phyloP scores from a whole-genome alignment of 768 basidiomycete species.

The Cubamyces sp. region DNA sequence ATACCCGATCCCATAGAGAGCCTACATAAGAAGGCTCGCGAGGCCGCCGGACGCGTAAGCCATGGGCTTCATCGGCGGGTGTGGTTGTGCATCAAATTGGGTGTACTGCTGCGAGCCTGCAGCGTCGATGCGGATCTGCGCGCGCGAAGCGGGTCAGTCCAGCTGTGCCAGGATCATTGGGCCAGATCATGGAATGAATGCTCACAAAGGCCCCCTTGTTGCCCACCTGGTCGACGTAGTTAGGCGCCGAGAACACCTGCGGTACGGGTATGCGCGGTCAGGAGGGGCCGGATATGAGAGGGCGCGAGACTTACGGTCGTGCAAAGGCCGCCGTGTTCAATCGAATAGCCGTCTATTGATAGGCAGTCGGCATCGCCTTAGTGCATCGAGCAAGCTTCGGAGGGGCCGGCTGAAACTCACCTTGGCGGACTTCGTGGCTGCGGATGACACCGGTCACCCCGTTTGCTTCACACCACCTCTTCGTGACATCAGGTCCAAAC shows the following conservation, averaged over 20 bases:
- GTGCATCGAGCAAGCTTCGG: constrained; percentile 1
- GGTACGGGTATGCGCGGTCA: constrained; percentile 13
- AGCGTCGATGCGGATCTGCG: constrained; percentile 81
- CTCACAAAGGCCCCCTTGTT: constrained; percentile 92
- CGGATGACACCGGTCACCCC: constrained; percentile 88
- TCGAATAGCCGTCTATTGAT: constrained; percentile 79
- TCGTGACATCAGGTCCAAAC: constrained; percentile 95
- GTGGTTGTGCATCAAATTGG: constrained; percentile 84
- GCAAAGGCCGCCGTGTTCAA: constrained; percentile 94
- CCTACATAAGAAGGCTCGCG: constrained; percentile 70
- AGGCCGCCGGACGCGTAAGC: constrained; percentile 78
- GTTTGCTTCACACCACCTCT: constrained; percentile 86
- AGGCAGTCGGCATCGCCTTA: constrained; percentile 3
- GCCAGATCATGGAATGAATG: constrained; percentile 16
- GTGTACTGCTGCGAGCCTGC: constrained; percentile 72
- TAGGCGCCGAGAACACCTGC: constrained; percentile 94
- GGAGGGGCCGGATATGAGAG: constrained; percentile 16
- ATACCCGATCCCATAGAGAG: no score
- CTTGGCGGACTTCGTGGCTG: constrained; percentile 95
- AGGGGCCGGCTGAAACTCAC: constrained; percentile 43
- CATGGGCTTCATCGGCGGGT: constrained; percentile 94
- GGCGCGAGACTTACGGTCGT: constrained; percentile 67
- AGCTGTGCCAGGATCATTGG: no score
- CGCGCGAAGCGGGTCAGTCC: neutral
- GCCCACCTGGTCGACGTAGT: constrained; percentile 89